Base-by-base conservation (phyloP, 1,284 basidiomycete genomes). In the Psilocybe mexicana region DNA sequence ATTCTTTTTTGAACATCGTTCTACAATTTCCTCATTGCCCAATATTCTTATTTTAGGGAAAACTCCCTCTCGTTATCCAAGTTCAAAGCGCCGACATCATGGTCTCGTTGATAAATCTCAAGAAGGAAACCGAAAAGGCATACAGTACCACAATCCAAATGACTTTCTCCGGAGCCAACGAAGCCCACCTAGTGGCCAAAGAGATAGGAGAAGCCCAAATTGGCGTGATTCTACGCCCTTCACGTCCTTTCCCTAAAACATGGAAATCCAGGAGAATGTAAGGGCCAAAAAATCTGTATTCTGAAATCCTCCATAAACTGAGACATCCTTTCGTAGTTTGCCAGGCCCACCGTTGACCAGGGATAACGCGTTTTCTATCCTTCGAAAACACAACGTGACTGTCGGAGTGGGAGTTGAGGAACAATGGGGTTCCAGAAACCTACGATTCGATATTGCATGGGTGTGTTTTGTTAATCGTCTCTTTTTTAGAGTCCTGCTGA, bases 381-480 rank as follows among this genome's bases (percentile, higher is more conserved):
- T 93, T 3, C 67, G 82, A 24, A 73, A 75, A 3, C 76, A 86
- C 48, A 87, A 87, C 56, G 86, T 93, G 40, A 86, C 78, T 1
- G 85, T 92, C 26, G 91, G 82, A 1, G 68, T 93, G 43, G 88
- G 88, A 8, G 76, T 86, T 28, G 69, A 70, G 38, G 81, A 85
- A 54, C 76, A 78, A 18, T 90, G 85, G 83, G 78, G 77, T 65
- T 84, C 84, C 0, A 75, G 84, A n/a, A 89, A 87, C 60, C 78
- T 84, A n/a, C 78, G 89, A 4, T 90, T 90, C 69, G 89, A 92
- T 62, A 73, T 84, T 50, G 86, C 79, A 40, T 90, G 88, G 87
- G 85, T 86, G 65, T 59, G 72, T 42, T 66, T 36, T 26, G 18
- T 18, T 18, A 18, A 18, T 18, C 33, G 2, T 2, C 6, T 47